These are phyloP conservation scores for Lactuca saligna DNA, from an alignment of 129 eudicot genomes.

Conservation along the genomic window DNA sequence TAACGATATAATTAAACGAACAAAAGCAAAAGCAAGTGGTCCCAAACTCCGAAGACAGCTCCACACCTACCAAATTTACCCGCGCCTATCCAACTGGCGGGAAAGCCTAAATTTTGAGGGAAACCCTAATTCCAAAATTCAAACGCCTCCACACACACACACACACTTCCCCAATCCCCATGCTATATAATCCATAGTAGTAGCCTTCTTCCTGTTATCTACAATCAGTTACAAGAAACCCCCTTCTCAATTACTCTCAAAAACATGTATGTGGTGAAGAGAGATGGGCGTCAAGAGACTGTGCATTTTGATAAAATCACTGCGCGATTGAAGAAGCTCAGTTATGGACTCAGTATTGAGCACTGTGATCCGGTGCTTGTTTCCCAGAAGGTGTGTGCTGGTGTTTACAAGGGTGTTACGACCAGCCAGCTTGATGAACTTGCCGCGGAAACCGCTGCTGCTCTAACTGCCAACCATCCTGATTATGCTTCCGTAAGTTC, in stretches of 20 bases:
- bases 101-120: slow-evolving; percentile 32
- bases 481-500: slow-evolving; percentile 84
- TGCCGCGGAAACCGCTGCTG: slow-evolving; percentile 98
- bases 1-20: background rate
- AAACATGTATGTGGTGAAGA: slow-evolving; percentile 88
- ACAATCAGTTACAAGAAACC: slow-evolving; percentile 7
- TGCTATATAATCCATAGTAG: slow-evolving; percentile 16
- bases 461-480: slow-evolving; percentile 93
- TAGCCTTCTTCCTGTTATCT: background rate
- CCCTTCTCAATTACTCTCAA: background rate
- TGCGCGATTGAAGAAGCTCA: slow-evolving; percentile 87
- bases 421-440: slow-evolving; percentile 93
- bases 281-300: slow-evolving; percentile 86
- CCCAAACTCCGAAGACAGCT: slow-evolving; percentile 15
- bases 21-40: slow-evolving; percentile 6
- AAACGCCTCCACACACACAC: slow-evolving; percentile 29
- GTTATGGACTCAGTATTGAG: slow-evolving; percentile 84
- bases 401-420: slow-evolving; percentile 93
- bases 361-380: slow-evolving; percentile 96
- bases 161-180: background rate
- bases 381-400: slow-evolving; percentile 92
- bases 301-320: slow-evolving; percentile 96
- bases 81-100: slow-evolving; percentile 38
- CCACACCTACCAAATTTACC: slow-evolving; percentile 21
- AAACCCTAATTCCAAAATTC: slow-evolving; percentile 39